Base-by-base conservation (phyloP, 495 filamentous ascomycete genomes). In the Xylaria flabelliformis region DNA sequence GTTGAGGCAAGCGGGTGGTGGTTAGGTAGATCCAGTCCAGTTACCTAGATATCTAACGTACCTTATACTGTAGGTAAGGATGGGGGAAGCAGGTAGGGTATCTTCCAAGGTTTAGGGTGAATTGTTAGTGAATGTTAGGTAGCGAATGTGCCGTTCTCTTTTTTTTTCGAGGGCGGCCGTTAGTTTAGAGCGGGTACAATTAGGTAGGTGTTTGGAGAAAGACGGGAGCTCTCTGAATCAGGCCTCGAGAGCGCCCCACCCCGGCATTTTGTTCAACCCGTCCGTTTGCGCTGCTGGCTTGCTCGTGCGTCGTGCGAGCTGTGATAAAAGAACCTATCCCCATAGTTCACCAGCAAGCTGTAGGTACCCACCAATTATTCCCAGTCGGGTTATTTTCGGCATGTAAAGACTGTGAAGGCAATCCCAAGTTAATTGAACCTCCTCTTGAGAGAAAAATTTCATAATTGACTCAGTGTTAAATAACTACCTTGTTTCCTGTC, bases 241-340 rank as follows among this genome's bases (percentile, higher is more conserved):
- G 39, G 61, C 12, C 61, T 44, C 61, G 36, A 44, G 36, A n/a
- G 15, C 29, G 21, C 61, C 61, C 61, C 61, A 26, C n/a, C 36
- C 39, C 61, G 61, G 39, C 61, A 64, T 64, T 64, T 64, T 64
- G 61, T 44, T 64, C 39, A 21, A 64, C 21, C 36, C 44, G 61
- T 64, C 61, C 61, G 39, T 44, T 64, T 64, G 21, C 61, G 34
- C 58, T 61, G 58, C 58, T 36, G 29, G 36, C 7, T 39, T 6
- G 6, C 34, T 6, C 13, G 32, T 12, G 56, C 56, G 58, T 4
- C 53, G 58, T 61, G 58, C 32, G 7, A 12, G 15, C 29, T n/a
- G 34, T 24, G 56, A 36, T 56, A 12, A 39, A 56, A 32, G 17
- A 26, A 32, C 29, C 53, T 13, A 15, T 56, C 26, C 10, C 53